Evolutionary conservation across 352 stramenopile genomes (phyloP), one percentile per base, ranked within the genome.

Genomic region (Pythium chondricola): DNA sequence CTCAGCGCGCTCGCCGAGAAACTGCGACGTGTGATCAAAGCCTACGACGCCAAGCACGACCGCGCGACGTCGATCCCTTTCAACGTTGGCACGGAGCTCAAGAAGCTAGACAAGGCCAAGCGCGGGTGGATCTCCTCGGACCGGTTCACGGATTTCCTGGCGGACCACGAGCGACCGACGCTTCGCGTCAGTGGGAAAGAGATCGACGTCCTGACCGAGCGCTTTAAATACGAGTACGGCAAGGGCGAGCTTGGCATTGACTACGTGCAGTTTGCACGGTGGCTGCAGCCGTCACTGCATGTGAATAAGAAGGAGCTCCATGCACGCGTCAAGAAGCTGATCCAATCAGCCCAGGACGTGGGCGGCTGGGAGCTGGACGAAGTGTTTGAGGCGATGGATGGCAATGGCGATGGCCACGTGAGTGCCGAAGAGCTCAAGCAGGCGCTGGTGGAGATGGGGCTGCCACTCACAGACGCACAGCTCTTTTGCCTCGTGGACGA

Each of bases 171-270:
- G 22, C 48, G 44, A 18, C 71, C 73, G 4, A 67, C 67, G 22
- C 83, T 89, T 21, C 53, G 49, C 6, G 48, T 89, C 17, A 61
- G 48, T 4, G 32, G 31, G 0, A 47, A 64, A 18, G 66, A 87
- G 9, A 40, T 83, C 3, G 42, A 46, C 5, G 29, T 38, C 3
- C 45, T 89, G 2, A 52, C 74, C 1, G 66, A 86, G 44, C 58
- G 74, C 0, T 89, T 89, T 30, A 72, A 84, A 38, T 89, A 83
- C 52, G 74, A 85, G 26, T 86, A 79, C 48, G 69, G 69, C 11
- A 80, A 77, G 8, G 48, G 60, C 24, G 60, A 62, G 26, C 59
- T 82, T 17, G 75, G 70, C 2, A 67, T 86, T 29, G 78, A 90
- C 38, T 90, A 90, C 38, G 45, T 75, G 17, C 71, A 85, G 54